Base-by-base conservation (phyloP, 306 rosid species). In the Ochetophila trinervis region DNA sequence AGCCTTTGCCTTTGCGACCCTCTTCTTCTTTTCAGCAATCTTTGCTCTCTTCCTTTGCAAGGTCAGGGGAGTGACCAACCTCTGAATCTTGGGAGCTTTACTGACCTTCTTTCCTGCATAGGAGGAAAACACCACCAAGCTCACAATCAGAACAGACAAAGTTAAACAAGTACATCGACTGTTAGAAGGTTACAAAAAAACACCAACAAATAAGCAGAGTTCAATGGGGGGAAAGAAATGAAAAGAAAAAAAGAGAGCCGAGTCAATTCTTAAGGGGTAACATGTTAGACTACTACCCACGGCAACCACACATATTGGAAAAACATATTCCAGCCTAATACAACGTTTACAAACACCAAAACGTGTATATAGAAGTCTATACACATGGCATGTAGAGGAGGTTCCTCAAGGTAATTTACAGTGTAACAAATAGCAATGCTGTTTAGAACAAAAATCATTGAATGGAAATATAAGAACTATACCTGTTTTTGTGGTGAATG, bases 41-140 rank as follows among this genome's bases (percentile, higher is more conserved):
- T 85, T 77, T 13, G 74, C 81, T 7, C 88, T 57, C 79, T 84
- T 84, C 81, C 88, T 84, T 53, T 84, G 88, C 83, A 84, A 62
- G 23, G 85, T 84, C 77, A 84, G 64, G 14, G 88, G 88, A 30
- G 88, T 84, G 63, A 84, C 88, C 83, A 84, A 66, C 73, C 88
- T 80, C 88, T 80, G 88, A 48, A 84, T 84, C 80, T 84, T 84
- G 35, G 88, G 85, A 57, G 88, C 88, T 65, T 84, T 84, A 36
- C 88, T 84, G 10, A 67, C 81, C 65, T 80, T 72, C 78, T 84
- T 84, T 11, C 88, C 88, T 84, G 83, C 48, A 3, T 52, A 60
- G 24, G 53, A 36, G 1, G 48, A n/a, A 4, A 63, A 3, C 37
- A 24, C 54, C 37, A 24, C 54, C 24, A 14, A 24, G 15, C 53